Base-by-base conservation (phyloP, 768 basidiomycete species). In the Psilocybe azurescens region DNA sequence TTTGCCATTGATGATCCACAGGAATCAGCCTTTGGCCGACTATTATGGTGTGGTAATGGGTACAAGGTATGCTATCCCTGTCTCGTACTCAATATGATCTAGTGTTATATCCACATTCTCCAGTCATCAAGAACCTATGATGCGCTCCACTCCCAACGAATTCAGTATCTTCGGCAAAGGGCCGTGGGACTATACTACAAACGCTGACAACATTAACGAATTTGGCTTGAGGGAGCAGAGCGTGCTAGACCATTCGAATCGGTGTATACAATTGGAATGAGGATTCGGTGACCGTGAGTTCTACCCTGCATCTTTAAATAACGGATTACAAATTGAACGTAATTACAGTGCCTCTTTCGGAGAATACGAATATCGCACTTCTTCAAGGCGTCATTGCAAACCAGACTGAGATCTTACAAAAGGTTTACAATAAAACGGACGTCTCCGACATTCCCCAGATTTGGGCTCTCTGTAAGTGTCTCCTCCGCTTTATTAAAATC, bases 61-160 rank as follows among this genome's bases (percentile, higher is more conserved):
- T n/a, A n/a, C n/a, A n/a, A n/a, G n/a, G n/a, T n/a, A n/a, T n/a
- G n/a, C n/a, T 49, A 58, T n/a, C 16, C 14, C 4, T 11, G 47
- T 47, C 18, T 29, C 41, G 58, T 51, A 7, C 20, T 39, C 10
- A 24, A 24, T 28, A 30, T 14, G 47, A 13, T 41, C 16, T 53
- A 18, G 33, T 11, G 41, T 41, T 10, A n/a, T 47, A 18, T 41
- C 57, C 30, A 24, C 41, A 33, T 36, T 29, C 36, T 20, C 13
- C 38, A 84, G 85, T 72, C 88, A 90, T 69, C 85, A 91, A 71
- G 89, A 91, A 67, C 89, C 90, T 8, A 89, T 90, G 86, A 85
- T 86, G 79, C 84, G 89, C 20, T 87, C 87, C 36, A 86, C 85
- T 1, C 89, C 89, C 3, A 80, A 83, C 62, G 88, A 91, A 69